Percentiles rank a stretch among this genome's conserved stretches.
Conservation (phyloP, 1,284 basidiomycete genomes). For the Tetrapyrgos nigripes region DNA sequence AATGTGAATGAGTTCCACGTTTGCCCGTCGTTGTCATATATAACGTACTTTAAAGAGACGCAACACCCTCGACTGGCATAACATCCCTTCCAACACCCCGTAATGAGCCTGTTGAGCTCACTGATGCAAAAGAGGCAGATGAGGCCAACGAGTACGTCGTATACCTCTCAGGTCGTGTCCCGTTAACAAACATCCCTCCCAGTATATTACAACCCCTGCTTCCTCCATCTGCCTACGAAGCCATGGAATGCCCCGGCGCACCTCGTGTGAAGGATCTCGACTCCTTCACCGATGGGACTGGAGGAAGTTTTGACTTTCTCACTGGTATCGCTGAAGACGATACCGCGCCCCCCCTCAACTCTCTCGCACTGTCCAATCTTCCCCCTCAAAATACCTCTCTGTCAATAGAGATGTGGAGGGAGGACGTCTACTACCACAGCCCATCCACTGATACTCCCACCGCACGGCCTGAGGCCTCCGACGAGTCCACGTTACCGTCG, state of each 20-base stretch:
- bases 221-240: background rate
- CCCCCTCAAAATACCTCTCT: conserved; percentile 22
- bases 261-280: conserved; percentile 57
- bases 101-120: conserved; percentile 6
- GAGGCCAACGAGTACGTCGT: conserved; percentile 10
- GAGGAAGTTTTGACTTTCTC: conserved; percentile 55
- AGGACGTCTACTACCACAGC: conserved; percentile 27
- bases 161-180: background rate
- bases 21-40: conserved; percentile 1
- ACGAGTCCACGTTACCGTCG: conserved; percentile 13
- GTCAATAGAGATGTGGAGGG: conserved; percentile 35
- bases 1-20: conserved; percentile 16
- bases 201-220: conserved; percentile 3
- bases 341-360: conserved; percentile 30
- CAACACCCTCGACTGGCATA: conserved; percentile 17
- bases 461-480: conserved; percentile 4
- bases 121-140: conserved; percentile 3
- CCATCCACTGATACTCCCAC: conserved; percentile 18
- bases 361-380: conserved; percentile 33
- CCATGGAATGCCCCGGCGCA: conserved; percentile 38
- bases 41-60: conserved; percentile 15
- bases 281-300: conserved; percentile 60
- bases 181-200: background rate
- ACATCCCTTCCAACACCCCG: conserved; percentile 22
- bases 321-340: conserved; percentile 42